These are phyloP conservation scores for Neospermospora avenae DNA, from an alignment of 2,329 filamentous ascomycete genomes.

Conservation along the genomic window DNA sequence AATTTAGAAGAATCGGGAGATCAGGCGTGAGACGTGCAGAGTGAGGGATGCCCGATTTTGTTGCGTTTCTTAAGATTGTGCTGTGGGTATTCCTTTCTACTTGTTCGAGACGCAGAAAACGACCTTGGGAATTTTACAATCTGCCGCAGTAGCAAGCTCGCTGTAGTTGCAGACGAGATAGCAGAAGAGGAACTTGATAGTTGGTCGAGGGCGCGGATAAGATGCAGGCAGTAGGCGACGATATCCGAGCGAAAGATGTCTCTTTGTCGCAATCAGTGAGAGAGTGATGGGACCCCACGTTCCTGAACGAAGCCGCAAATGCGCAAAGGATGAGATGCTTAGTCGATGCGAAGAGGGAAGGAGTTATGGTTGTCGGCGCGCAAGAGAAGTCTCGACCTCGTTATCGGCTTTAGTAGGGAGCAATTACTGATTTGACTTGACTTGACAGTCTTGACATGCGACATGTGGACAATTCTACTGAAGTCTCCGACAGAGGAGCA, in stretches of 20 bases:
- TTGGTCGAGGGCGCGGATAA: conserved; percentile 3
- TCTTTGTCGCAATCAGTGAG: neutral
- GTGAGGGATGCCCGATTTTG: neutral
- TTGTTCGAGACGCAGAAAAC: neutral
- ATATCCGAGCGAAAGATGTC: neutral
- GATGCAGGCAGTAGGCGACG: neutral
- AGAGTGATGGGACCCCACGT: neutral
- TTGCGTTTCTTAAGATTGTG: neutral
- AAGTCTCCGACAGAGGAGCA: conserved; percentile 3
- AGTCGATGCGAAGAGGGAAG: neutral
- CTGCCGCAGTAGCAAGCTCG: neutral
- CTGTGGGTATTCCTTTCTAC: neutral
- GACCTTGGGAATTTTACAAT: conserved; percentile 1
- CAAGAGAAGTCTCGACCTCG: conserved; percentile 1
- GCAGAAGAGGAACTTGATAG: neutral
- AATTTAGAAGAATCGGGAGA: neutral
- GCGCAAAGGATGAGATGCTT: conserved; percentile 3
- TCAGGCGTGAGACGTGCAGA: neutral
- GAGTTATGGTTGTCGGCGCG: neutral
- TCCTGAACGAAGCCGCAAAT: neutral
- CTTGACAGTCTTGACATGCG: conserved; percentile 3
- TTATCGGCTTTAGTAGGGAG: neutral
- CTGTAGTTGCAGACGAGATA: neutral
- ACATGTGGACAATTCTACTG: too few species aligned
- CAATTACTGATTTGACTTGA: neutral